These are phyloP conservation scores for Boletus rex-veris DNA, from an alignment of 768 basidiomycete species.

Conservation along the genomic window DNA sequence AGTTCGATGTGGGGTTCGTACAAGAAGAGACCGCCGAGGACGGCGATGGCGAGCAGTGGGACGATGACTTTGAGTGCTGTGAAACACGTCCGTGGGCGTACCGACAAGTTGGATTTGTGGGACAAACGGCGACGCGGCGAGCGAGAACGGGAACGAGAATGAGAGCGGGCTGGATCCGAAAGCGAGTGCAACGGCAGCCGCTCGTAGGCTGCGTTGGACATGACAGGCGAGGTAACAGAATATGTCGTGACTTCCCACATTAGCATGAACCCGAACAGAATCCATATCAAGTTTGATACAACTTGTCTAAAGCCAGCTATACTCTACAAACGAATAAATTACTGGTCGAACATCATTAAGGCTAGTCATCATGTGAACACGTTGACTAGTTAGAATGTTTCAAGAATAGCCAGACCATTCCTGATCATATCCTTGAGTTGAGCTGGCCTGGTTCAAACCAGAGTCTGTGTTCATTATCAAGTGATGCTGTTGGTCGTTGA, in stretches of 20 bases:
- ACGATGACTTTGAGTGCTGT: constrained; percentile 44
- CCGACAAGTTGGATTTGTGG: constrained; percentile 24
- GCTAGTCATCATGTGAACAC: too few relatives aligned
- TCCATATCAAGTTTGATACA: too few relatives aligned
- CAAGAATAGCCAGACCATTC: background rate
- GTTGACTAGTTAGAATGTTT: too few relatives aligned
- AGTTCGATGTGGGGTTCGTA: constrained; percentile 88
- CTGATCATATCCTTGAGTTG: background rate
- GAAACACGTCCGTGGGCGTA: constrained; percentile 38
- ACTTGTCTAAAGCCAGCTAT: too few relatives aligned
- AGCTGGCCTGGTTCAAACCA: background rate
- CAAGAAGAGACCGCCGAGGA: constrained; percentile 50
- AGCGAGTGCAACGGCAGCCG: constrained; percentile 49
- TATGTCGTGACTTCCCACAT: too few relatives aligned
- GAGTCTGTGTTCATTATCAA: background rate
- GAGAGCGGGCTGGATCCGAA: constrained; percentile 28
- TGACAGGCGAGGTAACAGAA: constrained; percentile 5
- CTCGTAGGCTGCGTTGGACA: constrained; percentile 44
- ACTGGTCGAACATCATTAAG: too few relatives aligned
- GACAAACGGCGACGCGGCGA: constrained; percentile 24
- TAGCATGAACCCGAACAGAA: too few relatives aligned
- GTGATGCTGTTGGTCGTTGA: background rate
- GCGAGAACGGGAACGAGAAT: constrained; percentile 25
- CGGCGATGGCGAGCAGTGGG: constrained; percentile 34
- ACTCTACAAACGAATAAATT: too few relatives aligned